These are phyloP conservation scores for Arthroderma sp. DNA, from an alignment of 2,329 filamentous ascomycete genomes.

Conservation along the genomic window DNA sequence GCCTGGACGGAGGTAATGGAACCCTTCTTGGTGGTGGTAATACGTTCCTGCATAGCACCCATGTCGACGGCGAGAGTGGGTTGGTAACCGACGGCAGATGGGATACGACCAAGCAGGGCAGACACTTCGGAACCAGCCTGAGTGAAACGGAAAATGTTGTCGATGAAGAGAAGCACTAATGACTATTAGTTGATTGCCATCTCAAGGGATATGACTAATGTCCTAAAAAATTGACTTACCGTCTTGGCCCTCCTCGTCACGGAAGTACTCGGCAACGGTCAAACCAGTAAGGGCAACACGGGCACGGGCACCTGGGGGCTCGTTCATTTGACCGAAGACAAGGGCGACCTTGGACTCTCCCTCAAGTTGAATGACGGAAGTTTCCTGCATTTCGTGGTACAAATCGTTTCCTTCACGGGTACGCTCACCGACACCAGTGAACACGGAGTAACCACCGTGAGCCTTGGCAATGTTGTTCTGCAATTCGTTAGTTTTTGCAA, in stretches of 20 bases:
- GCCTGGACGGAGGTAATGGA: slow-evolving; percentile 99
- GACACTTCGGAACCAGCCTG: slow-evolving; percentile 99
- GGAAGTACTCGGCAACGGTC: slow-evolving; percentile 60
- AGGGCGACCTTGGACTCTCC: slow-evolving; percentile 99
- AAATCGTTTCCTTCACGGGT: slow-evolving; percentile 99
- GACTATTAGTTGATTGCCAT: slow-evolving; percentile 10
- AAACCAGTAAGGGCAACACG: slow-evolving; percentile 95
- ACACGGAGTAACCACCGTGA: slow-evolving; percentile 99
- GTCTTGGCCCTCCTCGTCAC: slow-evolving; percentile 72
- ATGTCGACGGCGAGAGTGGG: slow-evolving; percentile 97
- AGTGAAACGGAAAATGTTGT: slow-evolving; percentile 99
- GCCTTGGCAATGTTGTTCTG: slow-evolving; percentile 99
- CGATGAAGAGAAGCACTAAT: slow-evolving; percentile 91
- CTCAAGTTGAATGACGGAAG: slow-evolving; percentile 96
- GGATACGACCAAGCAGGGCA: slow-evolving; percentile 97
- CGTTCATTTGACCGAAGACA: slow-evolving; percentile 99
- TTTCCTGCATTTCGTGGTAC: slow-evolving; percentile 99
- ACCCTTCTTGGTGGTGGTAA: slow-evolving; percentile 98
- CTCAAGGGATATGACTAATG: background rate
- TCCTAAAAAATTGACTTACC: slow-evolving; percentile 38
- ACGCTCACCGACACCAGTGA: slow-evolving; percentile 99
- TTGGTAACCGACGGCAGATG: slow-evolving; percentile 99
- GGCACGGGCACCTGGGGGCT: slow-evolving; percentile 97
- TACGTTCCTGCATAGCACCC: slow-evolving; percentile 99
- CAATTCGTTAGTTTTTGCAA: slow-evolving; percentile 7